phyloP scores from a whole-genome alignment of 345 rosid species.

The Citrus maxima region DNA sequence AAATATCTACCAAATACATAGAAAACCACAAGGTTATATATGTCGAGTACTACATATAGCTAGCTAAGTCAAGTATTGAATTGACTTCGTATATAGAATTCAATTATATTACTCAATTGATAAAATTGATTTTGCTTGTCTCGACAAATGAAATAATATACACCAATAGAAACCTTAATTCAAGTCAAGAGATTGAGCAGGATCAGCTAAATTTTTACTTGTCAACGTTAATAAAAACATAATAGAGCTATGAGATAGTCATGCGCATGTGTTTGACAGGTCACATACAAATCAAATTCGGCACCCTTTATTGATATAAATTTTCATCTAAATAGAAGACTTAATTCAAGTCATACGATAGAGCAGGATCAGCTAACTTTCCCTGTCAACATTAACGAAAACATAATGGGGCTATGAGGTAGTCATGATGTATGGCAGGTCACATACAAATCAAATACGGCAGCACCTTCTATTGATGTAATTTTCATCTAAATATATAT shows the following conservation, averaged over 20 bases:
- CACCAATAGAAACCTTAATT: neutral
- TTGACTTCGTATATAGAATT: neutral
- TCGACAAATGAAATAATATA: neutral
- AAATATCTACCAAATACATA: neutral
- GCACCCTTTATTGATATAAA: too few species aligned
- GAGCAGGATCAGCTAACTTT: neutral
- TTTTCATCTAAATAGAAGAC: neutral
- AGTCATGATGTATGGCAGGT: neutral
- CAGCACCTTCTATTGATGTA: too few species aligned
- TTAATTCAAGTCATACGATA: neutral
- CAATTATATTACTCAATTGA: neutral
- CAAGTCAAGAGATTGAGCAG: neutral
- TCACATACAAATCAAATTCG: neutral
- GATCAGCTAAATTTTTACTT: neutral
- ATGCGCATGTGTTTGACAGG: neutral
- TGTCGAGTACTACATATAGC: neutral
- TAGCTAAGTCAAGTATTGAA: neutral
- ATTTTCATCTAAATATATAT: too few species aligned
- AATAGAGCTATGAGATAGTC: neutral
- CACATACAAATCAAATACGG: neutral
- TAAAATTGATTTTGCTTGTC: neutral
- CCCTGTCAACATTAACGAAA: neutral
- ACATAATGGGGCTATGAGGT: neutral
- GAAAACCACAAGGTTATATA: too few species aligned
- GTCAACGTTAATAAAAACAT: neutral